A percentile compares a stretch with the other conserved stretches of the same genome.
These are phyloP conservation scores for Nitzschia sp. DNA, from an alignment of 108 stramenopile genomes.

Conservation along the genomic window DNA sequence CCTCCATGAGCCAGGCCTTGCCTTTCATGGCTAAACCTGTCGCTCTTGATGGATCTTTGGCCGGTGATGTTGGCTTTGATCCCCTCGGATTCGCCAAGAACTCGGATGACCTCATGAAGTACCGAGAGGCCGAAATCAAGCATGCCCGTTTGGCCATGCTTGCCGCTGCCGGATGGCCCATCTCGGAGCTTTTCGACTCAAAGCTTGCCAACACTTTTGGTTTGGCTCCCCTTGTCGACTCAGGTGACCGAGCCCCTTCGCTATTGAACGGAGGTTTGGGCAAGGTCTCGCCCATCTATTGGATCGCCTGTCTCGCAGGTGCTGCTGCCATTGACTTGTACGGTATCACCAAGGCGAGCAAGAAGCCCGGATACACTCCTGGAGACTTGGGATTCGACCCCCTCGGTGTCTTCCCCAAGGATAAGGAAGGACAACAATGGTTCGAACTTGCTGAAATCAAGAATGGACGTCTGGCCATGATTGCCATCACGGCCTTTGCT, in stretches of 20 bases:
- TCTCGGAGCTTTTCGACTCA: conserved; percentile 75
- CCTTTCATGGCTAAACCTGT: conserved; percentile 76
- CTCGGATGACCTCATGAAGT: conserved; percentile 41
- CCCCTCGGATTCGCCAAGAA: conserved; percentile 84
- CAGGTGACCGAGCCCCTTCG: conserved; percentile 72
- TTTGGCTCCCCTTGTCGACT: conserved; percentile 53
- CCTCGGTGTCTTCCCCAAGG: conserved; percentile 71
- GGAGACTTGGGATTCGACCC: conserved; percentile 84
- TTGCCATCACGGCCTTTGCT: conserved; percentile 86
- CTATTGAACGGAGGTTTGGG: conserved; percentile 88
- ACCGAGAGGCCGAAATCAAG: conserved; percentile 90
- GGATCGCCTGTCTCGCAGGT: conserved; percentile 59
- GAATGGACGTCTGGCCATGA: conserved; percentile 92
- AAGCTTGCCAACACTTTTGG: conserved; percentile 64
- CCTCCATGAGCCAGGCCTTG: conserved; percentile 54
- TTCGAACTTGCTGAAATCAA: conserved; percentile 87
- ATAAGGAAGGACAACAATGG: conserved; percentile 49
- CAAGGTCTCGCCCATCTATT: conserved; percentile 82
- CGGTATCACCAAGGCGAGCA: conserved; percentile 47
- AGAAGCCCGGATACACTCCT: conserved; percentile 52
- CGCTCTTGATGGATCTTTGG: conserved; percentile 66
- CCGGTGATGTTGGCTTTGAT: conserved; percentile 89
- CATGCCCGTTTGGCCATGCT: conserved; percentile 91
- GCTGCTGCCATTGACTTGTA: conserved; percentile 77
- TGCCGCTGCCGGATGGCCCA: conserved; percentile 90